phyloP scores from a whole-genome alignment of 305 asterid genomes.

The Fraxinus baroniana region DNA sequence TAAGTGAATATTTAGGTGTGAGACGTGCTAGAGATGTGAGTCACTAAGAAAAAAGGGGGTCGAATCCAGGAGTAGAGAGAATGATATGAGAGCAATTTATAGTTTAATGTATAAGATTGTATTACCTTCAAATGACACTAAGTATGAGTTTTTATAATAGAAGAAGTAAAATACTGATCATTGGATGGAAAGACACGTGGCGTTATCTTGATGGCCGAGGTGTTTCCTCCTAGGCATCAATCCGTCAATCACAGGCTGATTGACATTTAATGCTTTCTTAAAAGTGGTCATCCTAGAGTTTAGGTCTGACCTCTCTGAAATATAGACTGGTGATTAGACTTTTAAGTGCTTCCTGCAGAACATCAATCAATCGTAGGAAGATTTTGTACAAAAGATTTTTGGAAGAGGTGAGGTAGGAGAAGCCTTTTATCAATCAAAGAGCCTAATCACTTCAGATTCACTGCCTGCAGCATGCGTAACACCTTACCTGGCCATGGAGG shows the following conservation, averaged over 20 bases:
- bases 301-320: background rate
- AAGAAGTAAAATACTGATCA: background rate
- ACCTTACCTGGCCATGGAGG: background rate
- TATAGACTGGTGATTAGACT: background rate
- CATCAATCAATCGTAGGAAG: background rate
- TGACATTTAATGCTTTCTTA: background rate
- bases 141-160: background rate
- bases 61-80: background rate
- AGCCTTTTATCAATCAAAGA: background rate
- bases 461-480: background rate
- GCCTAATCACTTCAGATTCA: background rate
- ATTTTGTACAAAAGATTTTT: background rate
- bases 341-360: background rate
- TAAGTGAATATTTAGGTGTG: background rate
- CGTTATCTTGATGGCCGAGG: background rate
- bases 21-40: background rate
- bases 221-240: background rate
- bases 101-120: background rate
- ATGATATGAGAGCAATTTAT: background rate
- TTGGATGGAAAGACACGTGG: background rate
- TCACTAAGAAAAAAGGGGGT: background rate
- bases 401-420: background rate
- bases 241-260: background rate
- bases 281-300: background rate
- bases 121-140: background rate